Evolutionary conservation across 2,329 filamentous ascomycete genomes (phyloP), one percentile per base, ranked within the genome.

Genomic region (Nothophoma quercina): DNA sequence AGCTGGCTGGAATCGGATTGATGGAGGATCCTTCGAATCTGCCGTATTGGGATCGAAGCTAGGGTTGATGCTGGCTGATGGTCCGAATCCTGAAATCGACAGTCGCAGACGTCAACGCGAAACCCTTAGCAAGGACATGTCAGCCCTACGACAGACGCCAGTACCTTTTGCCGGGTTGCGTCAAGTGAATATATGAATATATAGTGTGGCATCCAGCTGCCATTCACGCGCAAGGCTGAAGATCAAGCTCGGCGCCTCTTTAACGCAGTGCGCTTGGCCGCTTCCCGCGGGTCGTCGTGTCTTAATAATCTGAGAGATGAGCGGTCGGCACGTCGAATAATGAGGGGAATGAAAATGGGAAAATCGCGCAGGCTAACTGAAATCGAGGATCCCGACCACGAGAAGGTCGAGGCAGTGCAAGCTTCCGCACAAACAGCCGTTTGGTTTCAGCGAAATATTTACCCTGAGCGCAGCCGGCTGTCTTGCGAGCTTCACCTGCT

Each of bases 311-410:
- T 18, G 23, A 43, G 49, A 46, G 49, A 52, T 52, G 49, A 52
- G 42, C 42, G 49, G 42, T 52, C 36, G 49, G 50, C 50, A 47
- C 23, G 43, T 36, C 19, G 38, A 45, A 46, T 42, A 39, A 54
- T 54, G 50, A 52, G 49, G 49, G 42, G 49, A 46, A 25, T 42
- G 23, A 41, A 41, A 52, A 33, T 25, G 36, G 38, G 49, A 54
- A 54, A 54, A 54, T 54, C 51, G 51, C 51, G 51, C 51, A 54
- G 51, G 39, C 51, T 54, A 54, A 54, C 51, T 49, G 38, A 40
- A 53, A 44, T 45, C 29, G 45, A 40, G 41, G 50, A 43, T 50
- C 12, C 45, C 51, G 40, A 55, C 51, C 39, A 55, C 44, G 44
- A 49, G 44, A 29, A 35, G 39, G 44, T 50, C 51, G 45, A 55